Base-by-base conservation (phyloP, 306 rosid genomes). In the Lupinus albus region DNA sequence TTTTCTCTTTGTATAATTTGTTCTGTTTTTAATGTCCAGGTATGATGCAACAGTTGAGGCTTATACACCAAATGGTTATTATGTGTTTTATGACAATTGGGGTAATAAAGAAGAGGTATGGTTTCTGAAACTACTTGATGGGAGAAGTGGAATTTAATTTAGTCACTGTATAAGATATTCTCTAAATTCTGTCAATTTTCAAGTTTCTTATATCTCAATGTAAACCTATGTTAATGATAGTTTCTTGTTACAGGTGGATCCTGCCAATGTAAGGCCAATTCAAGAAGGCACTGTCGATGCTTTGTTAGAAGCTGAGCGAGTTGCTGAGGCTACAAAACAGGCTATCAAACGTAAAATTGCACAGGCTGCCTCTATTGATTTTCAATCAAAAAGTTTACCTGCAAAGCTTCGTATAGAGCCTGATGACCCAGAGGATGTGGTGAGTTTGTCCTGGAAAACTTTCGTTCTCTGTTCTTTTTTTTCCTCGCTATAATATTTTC, bases 31-130 rank as follows among this genome's bases (percentile, higher is more conserved):
- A 78, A 58, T 84, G 57, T 73, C 62, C 84, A 93, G 98, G 98
- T 93, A 93, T 61, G 86, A 89, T 51, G 97, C 97, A 70, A 90
- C 86, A 35, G 46, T 93, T 41, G 87, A 88, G 73, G 86, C 91
- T 51, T 79, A 82, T 73, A 83, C 98, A 61, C 86, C 84, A 20
- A 88, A 83, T 79, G 98, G 98, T 47, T 93, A 86, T 80, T 77
- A 77, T 55, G 91, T 93, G 75, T 4, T 60, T 50, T 93, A 88
- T 80, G 94, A 86, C 54, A 84, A 18, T 57, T 93, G 98, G 98
- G 98, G 98, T 49, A 93, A 93, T 72, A 83, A 72, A 82, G 98
- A 93, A 88, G 98, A 93, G 98, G 98, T 93, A 82, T 64, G 77
- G 11, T 38, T 67, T 75, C 45, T 73, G 15, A 17, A 61, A 36